A percentile compares a stretch with the other conserved stretches of the same genome.
Conservation (phyloP, 2,329 filamentous ascomycete species). For the Colletotrichum gigasporum region DNA sequence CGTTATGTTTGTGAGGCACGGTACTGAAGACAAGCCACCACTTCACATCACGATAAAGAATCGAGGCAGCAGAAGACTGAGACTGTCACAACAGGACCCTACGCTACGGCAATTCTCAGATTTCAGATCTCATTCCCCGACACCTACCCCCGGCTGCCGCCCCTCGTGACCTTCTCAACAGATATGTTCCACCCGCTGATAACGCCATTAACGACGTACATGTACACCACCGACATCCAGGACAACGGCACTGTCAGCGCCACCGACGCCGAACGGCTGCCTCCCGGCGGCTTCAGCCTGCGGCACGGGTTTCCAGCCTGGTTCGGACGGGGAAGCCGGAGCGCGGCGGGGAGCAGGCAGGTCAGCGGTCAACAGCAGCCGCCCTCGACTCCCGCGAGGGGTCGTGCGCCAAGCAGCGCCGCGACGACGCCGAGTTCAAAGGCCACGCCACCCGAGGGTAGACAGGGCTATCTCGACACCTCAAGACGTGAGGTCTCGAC, state of each 20-base stretch:
- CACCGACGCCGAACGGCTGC: conserved; percentile 82
- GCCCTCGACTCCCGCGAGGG: conserved; percentile 37
- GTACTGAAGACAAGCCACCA: conserved; percentile 64
- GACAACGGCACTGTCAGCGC: conserved; percentile 83
- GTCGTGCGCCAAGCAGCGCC: conserved; percentile 32
- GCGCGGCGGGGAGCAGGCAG: conserved; percentile 47
- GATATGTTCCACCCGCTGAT: conserved; percentile 96
- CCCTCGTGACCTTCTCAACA: conserved; percentile 86
- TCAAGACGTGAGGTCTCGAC: conserved; percentile 60
- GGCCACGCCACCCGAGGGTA: conserved; percentile 37
- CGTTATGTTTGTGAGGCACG: conserved; percentile 90
- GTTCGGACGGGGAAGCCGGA: conserved; percentile 73
- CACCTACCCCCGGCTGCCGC: conserved; percentile 80
- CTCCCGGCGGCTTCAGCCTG: conserved; percentile 89
- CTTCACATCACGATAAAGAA: background rate
- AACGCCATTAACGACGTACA: conserved; percentile 93
- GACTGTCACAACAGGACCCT: conserved; percentile 73
- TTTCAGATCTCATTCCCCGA: conserved; percentile 91
- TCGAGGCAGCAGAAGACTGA: conserved; percentile 8
- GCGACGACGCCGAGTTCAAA: conserved; percentile 43
- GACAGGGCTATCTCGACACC: conserved; percentile 52
- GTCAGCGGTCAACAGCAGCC: conserved; percentile 50
- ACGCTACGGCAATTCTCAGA: conserved; percentile 85
- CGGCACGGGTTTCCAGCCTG: conserved; percentile 90
- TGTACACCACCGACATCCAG: conserved; percentile 83